phyloP scores from a whole-genome alignment of 164 flowering plant genomes.

The Berberis thunbergii region DNA sequence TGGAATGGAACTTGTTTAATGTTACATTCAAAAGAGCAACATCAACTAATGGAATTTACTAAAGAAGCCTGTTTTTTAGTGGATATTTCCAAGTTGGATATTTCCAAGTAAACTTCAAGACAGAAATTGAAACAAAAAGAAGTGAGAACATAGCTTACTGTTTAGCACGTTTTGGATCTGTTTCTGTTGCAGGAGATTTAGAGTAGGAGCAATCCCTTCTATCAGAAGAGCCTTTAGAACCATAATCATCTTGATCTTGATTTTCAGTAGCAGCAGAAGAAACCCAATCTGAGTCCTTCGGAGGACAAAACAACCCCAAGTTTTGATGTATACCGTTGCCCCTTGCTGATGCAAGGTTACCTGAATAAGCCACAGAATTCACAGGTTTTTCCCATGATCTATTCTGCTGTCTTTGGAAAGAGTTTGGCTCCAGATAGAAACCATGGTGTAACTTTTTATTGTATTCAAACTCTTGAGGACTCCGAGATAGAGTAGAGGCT shows the following conservation, averaged over 20 bases:
- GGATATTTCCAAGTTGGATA: too few relatives aligned
- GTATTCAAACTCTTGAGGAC: constrained; percentile 44
- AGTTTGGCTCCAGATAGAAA: constrained; percentile 31
- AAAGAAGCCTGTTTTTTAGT: too few relatives aligned
- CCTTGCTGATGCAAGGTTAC: constrained; percentile 27
- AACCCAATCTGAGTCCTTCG: constrained; percentile 28
- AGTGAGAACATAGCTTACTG: constrained; percentile 41
- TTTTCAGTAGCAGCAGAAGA: constrained; percentile 33
- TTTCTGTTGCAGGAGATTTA: constrained; percentile 50
- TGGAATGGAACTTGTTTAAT: too few relatives aligned
- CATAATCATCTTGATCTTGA: constrained; percentile 32
- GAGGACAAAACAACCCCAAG: constrained; percentile 21
- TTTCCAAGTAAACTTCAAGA: too few relatives aligned
- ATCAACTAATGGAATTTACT: too few relatives aligned
- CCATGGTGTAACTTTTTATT: constrained; percentile 34
- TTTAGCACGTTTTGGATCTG: constrained; percentile 73
- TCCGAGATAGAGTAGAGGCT: constrained; percentile 37
- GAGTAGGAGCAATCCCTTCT: constrained; percentile 39
- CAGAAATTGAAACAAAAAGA: not conserved
- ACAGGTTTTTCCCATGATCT: constrained; percentile 40
- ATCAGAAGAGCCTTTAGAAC: constrained; percentile 41
- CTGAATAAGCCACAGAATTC: constrained; percentile 18
- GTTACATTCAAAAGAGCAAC: too few relatives aligned
- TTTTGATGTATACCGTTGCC: constrained; percentile 26
- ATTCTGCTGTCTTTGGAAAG: constrained; percentile 29